Conservation (phyloP, 768 basidiomycete species). For the Pleurotus tuber-regium region DNA sequence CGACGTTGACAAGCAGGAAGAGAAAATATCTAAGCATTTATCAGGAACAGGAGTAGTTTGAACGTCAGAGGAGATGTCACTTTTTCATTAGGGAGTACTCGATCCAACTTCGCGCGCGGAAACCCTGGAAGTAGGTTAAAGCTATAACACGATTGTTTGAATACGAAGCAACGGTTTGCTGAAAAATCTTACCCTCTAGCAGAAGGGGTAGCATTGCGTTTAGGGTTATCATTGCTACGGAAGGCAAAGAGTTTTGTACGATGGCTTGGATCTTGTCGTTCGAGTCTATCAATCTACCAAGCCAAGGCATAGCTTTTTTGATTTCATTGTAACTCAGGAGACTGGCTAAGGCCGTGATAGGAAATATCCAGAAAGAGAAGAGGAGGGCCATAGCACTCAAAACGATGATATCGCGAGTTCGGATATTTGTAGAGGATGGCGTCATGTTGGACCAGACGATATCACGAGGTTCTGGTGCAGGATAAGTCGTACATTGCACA, state of each 20-base stretch:
- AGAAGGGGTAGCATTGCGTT: conserved; percentile 89
- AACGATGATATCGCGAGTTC: conserved; percentile 71
- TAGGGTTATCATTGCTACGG: conserved; percentile 84
- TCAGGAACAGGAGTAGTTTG: conserved; percentile 1
- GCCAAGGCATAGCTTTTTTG: conserved; percentile 85
- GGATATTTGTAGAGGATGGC: conserved; percentile 53
- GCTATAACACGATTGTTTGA: conserved; percentile 26
- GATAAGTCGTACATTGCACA: conserved; percentile 61
- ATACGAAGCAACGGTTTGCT: neutral
- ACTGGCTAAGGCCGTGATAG: conserved; percentile 83
- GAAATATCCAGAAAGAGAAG: conserved; percentile 90
- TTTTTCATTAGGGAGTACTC: conserved; percentile 93
- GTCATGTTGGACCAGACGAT: conserved; percentile 93
- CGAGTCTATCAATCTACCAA: conserved; percentile 79
- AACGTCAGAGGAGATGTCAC: conserved; percentile 39
- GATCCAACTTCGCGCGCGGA: conserved; percentile 86
- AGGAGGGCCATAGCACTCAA: conserved; percentile 66
- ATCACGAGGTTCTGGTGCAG: conserved; percentile 93
- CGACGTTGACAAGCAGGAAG: conserved; percentile 88
- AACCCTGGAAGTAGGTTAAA: conserved; percentile 89
- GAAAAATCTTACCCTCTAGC: conserved; percentile 63
- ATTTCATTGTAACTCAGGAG: conserved; percentile 93
- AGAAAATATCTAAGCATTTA: conserved; percentile 74
- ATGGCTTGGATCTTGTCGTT: conserved; percentile 81
- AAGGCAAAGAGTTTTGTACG: conserved; percentile 93